Evolutionary conservation across 176 grass and related monocot genomes (phyloP), one percentile per base, ranked within the genome.

Genomic region (Pontederia crassipes): DNA sequence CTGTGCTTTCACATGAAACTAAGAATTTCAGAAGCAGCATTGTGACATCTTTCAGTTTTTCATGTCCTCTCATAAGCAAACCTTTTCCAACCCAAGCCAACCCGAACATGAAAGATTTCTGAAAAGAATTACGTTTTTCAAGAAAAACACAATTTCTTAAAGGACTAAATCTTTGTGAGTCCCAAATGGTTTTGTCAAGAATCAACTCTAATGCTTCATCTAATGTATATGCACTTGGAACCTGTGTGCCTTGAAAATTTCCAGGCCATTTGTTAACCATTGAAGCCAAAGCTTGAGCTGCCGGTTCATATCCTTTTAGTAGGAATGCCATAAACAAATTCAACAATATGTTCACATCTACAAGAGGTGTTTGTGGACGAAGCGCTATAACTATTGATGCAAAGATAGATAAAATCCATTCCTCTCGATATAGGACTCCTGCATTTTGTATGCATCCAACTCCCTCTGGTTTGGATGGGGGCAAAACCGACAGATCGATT

Each of bases 41-140:
- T 45, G 85, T 77, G 72, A 96, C 78, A n/a, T 88, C 83, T 70
- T 90, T 96, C 63, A 86, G 59, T 74, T 86, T 90, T 74, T 88
- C 87, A 72, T 96, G 77, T 71, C 92, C 92, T 80, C 87, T 88
- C 87, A 90, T 96, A 75, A 90, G 81, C 81, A 90, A 82, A 71
- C 81, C 92, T 72, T 96, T 96, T 62, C 86, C 92, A 67, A 96
- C 74, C 86, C 83, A 96, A 52, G 87, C 83, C 61, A 96, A 70
- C 28, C 81, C 74, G 80, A 76, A 57, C 56, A 96, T 47, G 49
- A 80, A 72, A 73, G 82, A 69, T 45, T 60, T 62, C 61, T 63
- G 74, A 13, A 50, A 78, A 75, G 28, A 40, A 24, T 52, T 77
- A 55, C 58, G 73, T 72, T 65, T 69, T 59, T 74, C 52, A 14